These are phyloP conservation scores for Tephrocybe sp. DNA, from an alignment of 768 basidiomycete genomes.

Conservation along the genomic window DNA sequence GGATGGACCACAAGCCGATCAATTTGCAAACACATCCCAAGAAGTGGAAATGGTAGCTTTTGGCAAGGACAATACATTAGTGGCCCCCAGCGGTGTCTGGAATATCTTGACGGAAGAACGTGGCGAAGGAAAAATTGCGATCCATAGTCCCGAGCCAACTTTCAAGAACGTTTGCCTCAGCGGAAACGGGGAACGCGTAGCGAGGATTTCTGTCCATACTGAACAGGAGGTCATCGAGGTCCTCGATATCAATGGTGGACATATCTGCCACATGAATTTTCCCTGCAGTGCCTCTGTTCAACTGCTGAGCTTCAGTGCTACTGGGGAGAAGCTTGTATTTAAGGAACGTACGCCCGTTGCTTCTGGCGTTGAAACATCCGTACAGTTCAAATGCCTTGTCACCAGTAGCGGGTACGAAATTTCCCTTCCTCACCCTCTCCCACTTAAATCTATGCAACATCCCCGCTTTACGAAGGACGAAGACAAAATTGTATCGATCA, in stretches of 20 bases:
- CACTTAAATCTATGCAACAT: not conserved
- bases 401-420: not conserved
- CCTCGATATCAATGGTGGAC: not conserved
- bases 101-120: constrained; percentile 5
- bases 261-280: not conserved
- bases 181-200: not conserved
- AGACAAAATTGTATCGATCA: not conserved
- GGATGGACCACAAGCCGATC: not conserved
- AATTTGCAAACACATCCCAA: not conserved
- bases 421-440: not conserved
- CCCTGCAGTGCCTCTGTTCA: not conserved
- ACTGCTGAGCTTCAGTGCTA: constrained; percentile 3
- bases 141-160: not conserved
- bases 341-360: not conserved
- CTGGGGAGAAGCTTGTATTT: constrained; percentile 5
- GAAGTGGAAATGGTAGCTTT: constrained; percentile 1
- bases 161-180: constrained; percentile 4
- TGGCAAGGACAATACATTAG: constrained; percentile 1
- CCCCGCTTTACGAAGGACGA: constrained; percentile 5
- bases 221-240: constrained; percentile 1
- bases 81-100: constrained; percentile 5
- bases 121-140: not conserved
- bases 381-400: constrained; percentile 1
- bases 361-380: not conserved
- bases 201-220: not conserved